phyloP scores from a whole-genome alignment of 768 basidiomycete genomes.

The Phlegmacium glaucopus region DNA sequence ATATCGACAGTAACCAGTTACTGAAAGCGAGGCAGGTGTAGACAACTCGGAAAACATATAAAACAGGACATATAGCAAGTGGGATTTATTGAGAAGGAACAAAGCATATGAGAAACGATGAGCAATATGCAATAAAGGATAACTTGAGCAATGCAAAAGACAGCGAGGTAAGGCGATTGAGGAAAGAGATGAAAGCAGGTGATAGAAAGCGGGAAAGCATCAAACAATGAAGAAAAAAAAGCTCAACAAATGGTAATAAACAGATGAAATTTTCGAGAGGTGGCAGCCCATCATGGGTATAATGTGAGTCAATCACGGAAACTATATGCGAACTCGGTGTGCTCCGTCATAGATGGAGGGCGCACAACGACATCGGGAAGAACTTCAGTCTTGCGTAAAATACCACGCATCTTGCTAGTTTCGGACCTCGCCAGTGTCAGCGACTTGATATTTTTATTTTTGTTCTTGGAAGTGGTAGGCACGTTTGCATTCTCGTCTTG shows the following conservation, averaged over 20 bases:
- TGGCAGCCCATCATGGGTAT: slow-evolving; percentile 1
- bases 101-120: slow-evolving; percentile 3
- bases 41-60: slow-evolving; percentile 7
- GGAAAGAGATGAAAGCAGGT: slow-evolving; percentile 4
- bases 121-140: background rate
- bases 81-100: slow-evolving; percentile 12
- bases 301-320: slow-evolving; percentile 37
- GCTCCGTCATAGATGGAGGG: slow-evolving; percentile 52
- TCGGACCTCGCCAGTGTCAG: slow-evolving; percentile 60
- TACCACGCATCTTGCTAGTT: slow-evolving; percentile 57
- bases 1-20: slow-evolving; percentile 11
- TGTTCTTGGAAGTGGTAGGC: slow-evolving; percentile 26
- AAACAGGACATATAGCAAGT: slow-evolving; percentile 8
- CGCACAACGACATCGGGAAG: slow-evolving; percentile 61
- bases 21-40: slow-evolving; percentile 10
- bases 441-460: slow-evolving; percentile 52
- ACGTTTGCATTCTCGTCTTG: slow-evolving; percentile 41
- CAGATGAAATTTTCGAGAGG: slow-evolving; percentile 6
- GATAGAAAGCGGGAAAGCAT: background rate
- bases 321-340: slow-evolving; percentile 39
- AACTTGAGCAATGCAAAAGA: slow-evolving; percentile 2
- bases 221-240: slow-evolving; percentile 7
- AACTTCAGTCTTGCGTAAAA: slow-evolving; percentile 51
- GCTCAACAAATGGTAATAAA: slow-evolving; percentile 13
- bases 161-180: too few relatives aligned